Base-by-base conservation (phyloP, 805 yeast species). In the Grigorovia jiainica region DNA sequence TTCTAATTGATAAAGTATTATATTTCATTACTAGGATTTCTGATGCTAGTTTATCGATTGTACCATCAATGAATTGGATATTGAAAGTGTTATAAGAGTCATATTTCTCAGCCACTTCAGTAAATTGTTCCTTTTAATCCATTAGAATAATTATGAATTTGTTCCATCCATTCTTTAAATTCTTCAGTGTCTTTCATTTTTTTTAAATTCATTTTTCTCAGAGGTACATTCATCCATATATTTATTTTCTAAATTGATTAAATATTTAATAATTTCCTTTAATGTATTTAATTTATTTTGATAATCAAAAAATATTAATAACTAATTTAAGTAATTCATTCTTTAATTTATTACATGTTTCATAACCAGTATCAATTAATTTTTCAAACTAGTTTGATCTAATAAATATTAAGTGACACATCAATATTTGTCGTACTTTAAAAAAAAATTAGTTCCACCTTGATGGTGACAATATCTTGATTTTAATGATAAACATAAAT, bases 31-130 rank as follows among this genome's bases (percentile, higher is more conserved):
- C 51, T 13, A 55, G 50, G 29, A 68, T 47, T 40, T 73, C 81
- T 16, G 75, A 73, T 38, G 71, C 71, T 20, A 78, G 58, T 29
- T 65, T 60, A 20, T 63, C 63, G 24, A 78, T 68, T 37, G 62
- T 64, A 10, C 62, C 68, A 25, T 60, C 45, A 8, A 78, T 56
- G 38, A 51, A 52, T 4, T 43, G 47, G 44, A 70, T 68, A 17
- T 66, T 64, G 39, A 78, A 70, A 8, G 50, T 57, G 2, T 55
- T 61, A 9, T 55, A 48, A 35, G 55, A 39, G 44, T 59, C 55
- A 60, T 66, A 64, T 59, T 67, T 35, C 38, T 50, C 51, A 34
- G 76, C 76, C 16, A 70, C 55, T 1, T 52, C 64, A 10, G 66
- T 62, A 18, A 78, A 51, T 7, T 55, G 50, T 17, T 52, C 66